Evolutionary conservation across 129 eudicot species (phyloP).

Genomic region (Chrysanthemum seticuspe): DNA sequence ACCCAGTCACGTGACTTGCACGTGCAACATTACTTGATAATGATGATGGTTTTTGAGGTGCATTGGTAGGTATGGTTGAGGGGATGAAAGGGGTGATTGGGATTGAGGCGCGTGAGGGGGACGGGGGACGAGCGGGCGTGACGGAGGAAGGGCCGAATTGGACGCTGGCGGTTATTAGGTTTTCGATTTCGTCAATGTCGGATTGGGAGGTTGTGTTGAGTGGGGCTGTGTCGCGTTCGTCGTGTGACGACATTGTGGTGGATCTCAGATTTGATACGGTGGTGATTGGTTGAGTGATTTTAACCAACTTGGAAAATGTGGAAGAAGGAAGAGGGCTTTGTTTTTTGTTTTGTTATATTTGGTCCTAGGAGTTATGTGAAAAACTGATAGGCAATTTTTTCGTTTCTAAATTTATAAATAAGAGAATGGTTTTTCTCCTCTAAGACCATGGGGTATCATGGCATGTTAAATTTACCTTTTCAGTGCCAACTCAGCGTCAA

Average conservation of each 20-base stretch:
- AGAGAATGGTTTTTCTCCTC: no score
- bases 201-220: conserved; percentile 71
- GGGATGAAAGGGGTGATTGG: conserved; percentile 56
- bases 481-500: no score
- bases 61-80: conserved; percentile 41
- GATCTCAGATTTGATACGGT: conserved; percentile 23
- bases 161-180: conserved; percentile 58
- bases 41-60: conserved; percentile 36
- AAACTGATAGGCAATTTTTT: no score
- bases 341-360: no score
- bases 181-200: conserved; percentile 94
- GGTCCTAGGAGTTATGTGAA: no score
- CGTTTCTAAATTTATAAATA: no score
- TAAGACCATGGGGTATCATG: no score
- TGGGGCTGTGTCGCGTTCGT: conserved; percentile 52
- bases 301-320: no score
- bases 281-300: not conserved
- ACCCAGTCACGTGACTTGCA: not conserved
- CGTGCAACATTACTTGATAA: conserved; percentile 8
- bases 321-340: no score
- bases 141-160: conserved; percentile 46
- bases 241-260: conserved; percentile 34
- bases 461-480: no score
- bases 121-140: conserved; percentile 69
- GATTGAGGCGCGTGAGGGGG: conserved; percentile 74